Evolutionary conservation across 768 basidiomycete species (phyloP), one percentile per base, ranked within the genome.

Genomic region (Suillus clintonianus): DNA sequence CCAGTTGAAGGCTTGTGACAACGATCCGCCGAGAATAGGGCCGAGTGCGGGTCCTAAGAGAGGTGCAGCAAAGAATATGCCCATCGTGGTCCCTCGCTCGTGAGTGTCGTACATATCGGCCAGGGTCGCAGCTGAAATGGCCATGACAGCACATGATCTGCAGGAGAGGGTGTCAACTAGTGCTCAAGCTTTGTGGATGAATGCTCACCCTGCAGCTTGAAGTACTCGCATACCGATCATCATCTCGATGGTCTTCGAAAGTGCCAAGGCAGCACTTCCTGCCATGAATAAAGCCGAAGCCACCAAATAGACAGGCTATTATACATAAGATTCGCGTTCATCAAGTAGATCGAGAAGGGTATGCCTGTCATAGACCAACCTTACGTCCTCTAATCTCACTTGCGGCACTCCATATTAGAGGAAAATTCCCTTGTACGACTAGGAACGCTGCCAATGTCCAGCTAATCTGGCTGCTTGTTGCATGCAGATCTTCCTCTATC

Each of bases 61-160:
- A 0, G 92, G 92, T 19, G 92, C 88, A 15, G 87, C 86, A 67
- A 90, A 94, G 75, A 88, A 94, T 8, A 92, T 79, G 0, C 93
- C 93, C 84, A 94, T 89, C 82, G 85, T 89, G 22, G 82, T 85
- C 5, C 93, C 93, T 59, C 91, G 81, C 70, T 92, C 88, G 14
- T 81, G 79, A 0, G 89, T 85, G 36, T 92, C 90, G 68, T 86
- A 93, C 4, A 93, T 87, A 70, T 93, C 91, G 1, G 90, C 90
- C 4, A 94, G 78, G 4, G 91, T 90, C 17, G 89, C 91, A 0
- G 89, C 89, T 4, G 92, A 93, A 61, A 93, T 86, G 0, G 88
- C 72, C 47, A 89, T 82, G 13, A 89, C 87, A 13, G 89, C 88
- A 51, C 86, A 85, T 5, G 87, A 88, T 48, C 86, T 89, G 63